Base-by-base conservation (phyloP, 768 basidiomycete genomes). In the Leccinellum albellum region DNA sequence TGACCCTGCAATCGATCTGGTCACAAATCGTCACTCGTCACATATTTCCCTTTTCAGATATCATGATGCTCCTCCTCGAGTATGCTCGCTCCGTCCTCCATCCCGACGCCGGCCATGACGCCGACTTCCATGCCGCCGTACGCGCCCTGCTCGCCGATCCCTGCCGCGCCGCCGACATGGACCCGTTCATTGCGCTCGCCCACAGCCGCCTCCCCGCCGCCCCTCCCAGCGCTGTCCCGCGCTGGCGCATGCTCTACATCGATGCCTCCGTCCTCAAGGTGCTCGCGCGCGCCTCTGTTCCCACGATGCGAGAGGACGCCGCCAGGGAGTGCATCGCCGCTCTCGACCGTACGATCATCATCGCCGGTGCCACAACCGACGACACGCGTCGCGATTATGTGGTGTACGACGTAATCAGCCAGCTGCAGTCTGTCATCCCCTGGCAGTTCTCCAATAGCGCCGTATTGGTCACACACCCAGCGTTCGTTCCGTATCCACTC, bases 161-260 rank as follows among this genome's bases (percentile, higher is more conserved):
- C 14, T 21, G 21, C 26, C 29, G 26, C 42, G 17, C 12, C 29
- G 44, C 24, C 6, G n/a, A 17, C 20, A 47, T 71, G 23, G 75
- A 81, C 21, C 53, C 61, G 1, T 68, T 91, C n/a, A 74, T 83
- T 26, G 54, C 69, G 32, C 62, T 70, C 2, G 79, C 87, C 0
- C 74, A 88, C 65, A 69, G 76, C 44, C 66, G 75, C 29, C 80
- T 93, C 75, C 75, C 81, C 3, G 61, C 71, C 9, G 64, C 66
- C 60, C 72, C 64, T 17, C 60, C 68, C 62, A 28, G 26, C 31
- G 51, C 73, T 67, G 59, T 74, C 53, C 46, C 65, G 20, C 74
- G 75, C 42, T 91, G 88, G 85, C 78, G 89, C 47, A 77, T 82
- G 50, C 64, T 93, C 14, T 93, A 92, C 70, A 88, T 90, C 42